These are phyloP conservation scores for Lagenidium giganteum DNA, from an alignment of 352 stramenopile species.

Conservation along the genomic window DNA sequence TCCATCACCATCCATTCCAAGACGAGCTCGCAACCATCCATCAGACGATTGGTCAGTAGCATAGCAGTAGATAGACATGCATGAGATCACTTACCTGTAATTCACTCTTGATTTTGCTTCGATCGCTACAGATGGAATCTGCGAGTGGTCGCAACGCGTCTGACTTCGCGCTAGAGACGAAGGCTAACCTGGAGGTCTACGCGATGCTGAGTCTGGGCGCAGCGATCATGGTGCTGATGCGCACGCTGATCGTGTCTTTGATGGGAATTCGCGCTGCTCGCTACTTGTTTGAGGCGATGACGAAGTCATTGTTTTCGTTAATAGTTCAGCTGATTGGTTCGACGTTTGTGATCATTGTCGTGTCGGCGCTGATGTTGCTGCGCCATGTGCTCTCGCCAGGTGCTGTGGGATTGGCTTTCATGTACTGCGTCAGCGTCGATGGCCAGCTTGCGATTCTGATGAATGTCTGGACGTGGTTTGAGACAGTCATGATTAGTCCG, in stretches of 20 bases:
- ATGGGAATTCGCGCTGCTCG: conserved; percentile 23
- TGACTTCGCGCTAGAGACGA: too few species aligned
- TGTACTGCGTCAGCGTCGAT: conserved; percentile 82
- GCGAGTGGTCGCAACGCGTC: too few species aligned
- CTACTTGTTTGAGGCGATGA: conserved; percentile 70
- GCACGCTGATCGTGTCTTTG: conserved; percentile 16
- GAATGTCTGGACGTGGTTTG: conserved; percentile 32
- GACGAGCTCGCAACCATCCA: too few species aligned
- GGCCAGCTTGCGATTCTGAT: conserved; percentile 76
- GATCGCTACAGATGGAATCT: too few species aligned
- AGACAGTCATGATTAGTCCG: conserved; percentile 78
- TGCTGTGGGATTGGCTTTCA: conserved; percentile 80
- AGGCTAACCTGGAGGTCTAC: conserved; percentile 18
- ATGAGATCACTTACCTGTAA: too few species aligned
- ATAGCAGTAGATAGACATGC: too few species aligned
- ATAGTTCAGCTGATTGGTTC: conserved; percentile 41
- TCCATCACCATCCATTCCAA: too few species aligned
- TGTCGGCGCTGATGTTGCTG: conserved; percentile 33
- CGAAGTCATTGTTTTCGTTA: conserved; percentile 49
- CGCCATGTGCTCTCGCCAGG: conserved; percentile 35
- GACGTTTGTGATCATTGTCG: conserved; percentile 33
- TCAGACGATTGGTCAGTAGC: conserved; percentile 14
- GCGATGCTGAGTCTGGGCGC: conserved; percentile 8
- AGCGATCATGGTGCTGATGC: conserved; percentile 23
- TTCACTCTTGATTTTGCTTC: too few species aligned